Percentiles rank a stretch among this genome's conserved stretches.
Conservation (phyloP, 108 stramenopile genomes). For the Asterionellopsis glacialis region DNA sequence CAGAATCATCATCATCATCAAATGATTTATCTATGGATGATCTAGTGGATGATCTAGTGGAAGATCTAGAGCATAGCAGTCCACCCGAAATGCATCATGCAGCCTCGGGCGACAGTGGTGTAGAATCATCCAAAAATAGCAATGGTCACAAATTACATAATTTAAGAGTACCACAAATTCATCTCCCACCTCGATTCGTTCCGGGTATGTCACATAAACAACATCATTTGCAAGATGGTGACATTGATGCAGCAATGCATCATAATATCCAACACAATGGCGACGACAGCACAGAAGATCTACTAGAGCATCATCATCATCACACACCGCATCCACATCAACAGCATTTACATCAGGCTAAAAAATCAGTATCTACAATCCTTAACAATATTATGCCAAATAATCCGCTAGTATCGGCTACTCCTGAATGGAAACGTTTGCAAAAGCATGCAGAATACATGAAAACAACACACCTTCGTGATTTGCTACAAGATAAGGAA, state of each 20-base stretch:
- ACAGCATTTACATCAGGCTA: neutral
- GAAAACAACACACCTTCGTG: constrained; percentile 62
- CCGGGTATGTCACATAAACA: neutral
- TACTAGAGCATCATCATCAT: neutral
- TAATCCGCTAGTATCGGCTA: constrained; percentile 37
- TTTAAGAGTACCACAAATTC: too few species aligned
- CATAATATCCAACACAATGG: too few species aligned
- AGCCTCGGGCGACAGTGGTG: too few species aligned
- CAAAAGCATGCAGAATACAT: constrained; percentile 57
- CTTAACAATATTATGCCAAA: neutral
- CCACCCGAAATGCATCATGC: too few species aligned
- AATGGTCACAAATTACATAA: too few species aligned
- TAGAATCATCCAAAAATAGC: too few species aligned
- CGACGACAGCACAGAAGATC: neutral
- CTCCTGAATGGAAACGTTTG: constrained; percentile 71
- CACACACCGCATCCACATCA: constrained; percentile 3
- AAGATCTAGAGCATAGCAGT: too few species aligned
- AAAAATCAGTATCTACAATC: neutral
- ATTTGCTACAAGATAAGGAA: constrained; percentile 62
- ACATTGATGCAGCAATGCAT: neutral
- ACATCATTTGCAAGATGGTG: neutral
- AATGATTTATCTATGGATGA: too few species aligned
- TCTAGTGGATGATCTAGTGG: too few species aligned
- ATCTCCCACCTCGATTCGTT: too few species aligned
- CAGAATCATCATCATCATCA: too few species aligned